A percentile compares a stretch with the other conserved stretches of the same genome.
These are phyloP conservation scores for Kurtzmaniella fragi DNA, from an alignment of 805 yeast genomes.

Conservation along the genomic window DNA sequence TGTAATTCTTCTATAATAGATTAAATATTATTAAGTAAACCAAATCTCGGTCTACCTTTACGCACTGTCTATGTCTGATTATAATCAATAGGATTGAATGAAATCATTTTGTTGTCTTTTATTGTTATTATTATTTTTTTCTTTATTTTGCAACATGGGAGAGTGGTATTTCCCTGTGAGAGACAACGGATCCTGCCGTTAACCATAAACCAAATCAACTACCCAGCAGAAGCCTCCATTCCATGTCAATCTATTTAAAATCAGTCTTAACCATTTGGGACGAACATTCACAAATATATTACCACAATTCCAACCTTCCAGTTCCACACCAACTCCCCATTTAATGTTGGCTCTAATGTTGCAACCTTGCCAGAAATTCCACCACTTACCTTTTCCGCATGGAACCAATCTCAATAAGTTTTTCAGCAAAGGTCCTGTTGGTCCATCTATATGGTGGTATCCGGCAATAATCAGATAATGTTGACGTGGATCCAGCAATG, in stretches of 20 bases:
- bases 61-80: too few species aligned
- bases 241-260: slow-evolving; percentile 50
- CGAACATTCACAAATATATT: slow-evolving; percentile 48
- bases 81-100: too few species aligned
- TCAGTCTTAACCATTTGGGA: slow-evolving; percentile 46
- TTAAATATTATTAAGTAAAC: too few species aligned
- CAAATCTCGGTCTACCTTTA: too few species aligned
- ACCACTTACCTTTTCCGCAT: slow-evolving; percentile 88
- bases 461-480: slow-evolving; percentile 79
- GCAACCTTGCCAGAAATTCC: slow-evolving; percentile 85
- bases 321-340: slow-evolving; percentile 84
- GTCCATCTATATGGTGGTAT: slow-evolving; percentile 89
- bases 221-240: slow-evolving; percentile 58
- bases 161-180: too few species aligned
- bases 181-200: slow-evolving; percentile 3
- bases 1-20: too few species aligned
- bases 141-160: too few species aligned
- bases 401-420: slow-evolving; percentile 64
- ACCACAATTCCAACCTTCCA: slow-evolving; percentile 83
- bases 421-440: slow-evolving; percentile 82
- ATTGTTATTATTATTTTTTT: too few species aligned
- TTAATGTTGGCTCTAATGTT: slow-evolving; percentile 67
- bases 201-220: slow-evolving; percentile 48
- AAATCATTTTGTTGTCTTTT: too few species aligned
- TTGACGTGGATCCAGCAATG: slow-evolving; percentile 71